phyloP scores from a whole-genome alignment of 305 asterid genomes.

The Fraxinus floribunda region DNA sequence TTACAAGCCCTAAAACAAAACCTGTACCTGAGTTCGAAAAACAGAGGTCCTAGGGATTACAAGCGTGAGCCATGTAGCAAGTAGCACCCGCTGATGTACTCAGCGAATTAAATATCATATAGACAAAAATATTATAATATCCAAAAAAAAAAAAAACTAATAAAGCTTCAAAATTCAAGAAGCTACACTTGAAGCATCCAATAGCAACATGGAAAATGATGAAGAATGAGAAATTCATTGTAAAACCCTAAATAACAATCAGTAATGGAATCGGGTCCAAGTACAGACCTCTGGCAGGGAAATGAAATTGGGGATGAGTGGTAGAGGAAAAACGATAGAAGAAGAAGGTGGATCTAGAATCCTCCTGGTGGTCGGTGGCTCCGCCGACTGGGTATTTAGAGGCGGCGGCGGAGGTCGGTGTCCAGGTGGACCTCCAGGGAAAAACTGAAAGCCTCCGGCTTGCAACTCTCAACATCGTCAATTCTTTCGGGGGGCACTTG shows the following conservation, averaged over 20 bases:
- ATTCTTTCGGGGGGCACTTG: background rate
- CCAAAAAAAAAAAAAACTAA: background rate
- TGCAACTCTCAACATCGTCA: slow-evolving; percentile 30
- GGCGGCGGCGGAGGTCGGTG: slow-evolving; percentile 18
- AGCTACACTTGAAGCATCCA: slow-evolving; percentile 4
- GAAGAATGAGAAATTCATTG: background rate
- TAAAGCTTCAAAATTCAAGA: background rate
- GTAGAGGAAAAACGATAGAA: background rate
- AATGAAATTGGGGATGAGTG: slow-evolving; percentile 13
- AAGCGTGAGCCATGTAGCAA: background rate
- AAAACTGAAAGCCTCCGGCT: slow-evolving; percentile 32
- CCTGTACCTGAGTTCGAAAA: background rate
- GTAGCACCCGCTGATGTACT: background rate
- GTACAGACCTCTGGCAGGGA: slow-evolving; percentile 26
- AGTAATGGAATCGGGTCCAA: background rate
- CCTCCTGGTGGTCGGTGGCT: slow-evolving; percentile 1
- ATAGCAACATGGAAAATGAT: background rate
- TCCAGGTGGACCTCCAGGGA: slow-evolving; percentile 17
- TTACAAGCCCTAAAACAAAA: background rate
- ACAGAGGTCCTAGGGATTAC: background rate
- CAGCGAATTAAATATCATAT: background rate
- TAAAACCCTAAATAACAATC: background rate
- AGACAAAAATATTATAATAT: background rate
- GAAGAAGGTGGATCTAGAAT: slow-evolving; percentile 3
- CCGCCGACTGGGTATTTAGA: slow-evolving; percentile 13